A percentile compares a stretch with the other conserved stretches of the same genome.
Evolutionary conservation across 177 flowering plant species (phyloP).

Genomic region (Tripterygium wilfordii): DNA sequence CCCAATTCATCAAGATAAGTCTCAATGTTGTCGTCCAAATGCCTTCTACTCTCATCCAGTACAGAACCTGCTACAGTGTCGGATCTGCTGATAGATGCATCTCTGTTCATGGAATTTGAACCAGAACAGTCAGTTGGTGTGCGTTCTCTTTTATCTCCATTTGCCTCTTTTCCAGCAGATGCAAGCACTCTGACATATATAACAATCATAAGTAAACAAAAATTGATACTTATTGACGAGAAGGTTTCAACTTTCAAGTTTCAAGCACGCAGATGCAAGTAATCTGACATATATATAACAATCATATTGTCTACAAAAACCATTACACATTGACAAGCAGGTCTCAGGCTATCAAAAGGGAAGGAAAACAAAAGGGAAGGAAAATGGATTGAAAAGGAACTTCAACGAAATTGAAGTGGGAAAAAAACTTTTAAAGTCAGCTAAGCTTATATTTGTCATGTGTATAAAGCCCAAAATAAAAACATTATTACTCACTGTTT

Average conservation of each 20-base stretch:
- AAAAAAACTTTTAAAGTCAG: no score
- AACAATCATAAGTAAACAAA: slow-evolving; percentile 3
- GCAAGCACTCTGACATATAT: slow-evolving; percentile 47
- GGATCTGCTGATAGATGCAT: slow-evolving; percentile 20
- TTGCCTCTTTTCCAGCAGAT: slow-evolving; percentile 41
- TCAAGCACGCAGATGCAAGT: not conserved
- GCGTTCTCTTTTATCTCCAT: slow-evolving; percentile 20
- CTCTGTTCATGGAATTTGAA: slow-evolving; percentile 14
- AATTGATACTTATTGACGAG: no score
- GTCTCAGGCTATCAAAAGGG: no score
- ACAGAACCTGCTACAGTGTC: slow-evolving; percentile 22
- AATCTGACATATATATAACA: not conserved
- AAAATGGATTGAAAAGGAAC: no score
- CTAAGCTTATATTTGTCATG: no score
- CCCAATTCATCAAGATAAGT: slow-evolving; percentile 86
- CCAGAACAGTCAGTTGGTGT: slow-evolving; percentile 15
- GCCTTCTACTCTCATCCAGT: slow-evolving; percentile 25
- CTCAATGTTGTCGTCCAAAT: slow-evolving; percentile 45
- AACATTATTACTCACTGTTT: slow-evolving; percentile 53
- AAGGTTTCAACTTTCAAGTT: not conserved
- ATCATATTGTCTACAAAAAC: no score
- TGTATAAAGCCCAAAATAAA: no score
- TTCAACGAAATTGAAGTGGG: no score
- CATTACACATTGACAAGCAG: no score
- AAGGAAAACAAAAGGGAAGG: not conserved